A percentile compares a stretch with the other conserved stretches of the same genome.
Conservation (phyloP, 768 basidiomycete genomes). For the Scleroderma citrinum region DNA sequence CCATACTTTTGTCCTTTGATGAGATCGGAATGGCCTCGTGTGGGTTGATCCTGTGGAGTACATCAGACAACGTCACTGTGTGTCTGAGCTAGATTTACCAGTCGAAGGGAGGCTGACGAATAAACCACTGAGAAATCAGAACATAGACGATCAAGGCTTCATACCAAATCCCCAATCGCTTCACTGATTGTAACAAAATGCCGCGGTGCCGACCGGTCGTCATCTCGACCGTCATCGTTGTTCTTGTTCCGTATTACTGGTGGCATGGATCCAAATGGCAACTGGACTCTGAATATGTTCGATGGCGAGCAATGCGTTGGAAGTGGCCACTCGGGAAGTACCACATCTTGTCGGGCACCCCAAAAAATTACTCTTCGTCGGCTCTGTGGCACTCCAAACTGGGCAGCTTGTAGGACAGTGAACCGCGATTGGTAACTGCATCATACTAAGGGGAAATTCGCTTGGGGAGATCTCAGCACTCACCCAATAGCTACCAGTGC, state of each 20-base stretch:
- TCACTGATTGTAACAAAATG: conserved; percentile 53
- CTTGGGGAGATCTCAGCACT: conserved; percentile 12
- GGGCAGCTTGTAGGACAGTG: conserved; percentile 61
- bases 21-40: conserved; percentile 35
- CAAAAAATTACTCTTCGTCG: conserved; percentile 64
- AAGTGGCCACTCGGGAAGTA: conserved; percentile 57
- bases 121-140: conserved; percentile 4
- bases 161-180: conserved; percentile 64
- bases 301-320: conserved; percentile 51
- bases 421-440: conserved; percentile 56
- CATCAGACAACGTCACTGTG: conserved; percentile 1
- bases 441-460: background rate
- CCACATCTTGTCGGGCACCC: conserved; percentile 52
- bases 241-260: conserved; percentile 41
- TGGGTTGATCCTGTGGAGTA: conserved; percentile 50
- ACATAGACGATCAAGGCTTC: conserved; percentile 21
- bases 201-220: conserved; percentile 53
- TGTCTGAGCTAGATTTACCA: conserved; percentile 42
- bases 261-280: conserved; percentile 41
- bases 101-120: conserved; percentile 55
- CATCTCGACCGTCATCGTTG: conserved; percentile 22
- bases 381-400: conserved; percentile 68
- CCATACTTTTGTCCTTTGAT: conserved; percentile 28
- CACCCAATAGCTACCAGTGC: conserved; percentile 61
- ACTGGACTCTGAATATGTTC: conserved; percentile 26